These are phyloP conservation scores for Triticum aestivum DNA, from an alignment of 176 grass and related monocot species.

Conservation along the genomic window DNA sequence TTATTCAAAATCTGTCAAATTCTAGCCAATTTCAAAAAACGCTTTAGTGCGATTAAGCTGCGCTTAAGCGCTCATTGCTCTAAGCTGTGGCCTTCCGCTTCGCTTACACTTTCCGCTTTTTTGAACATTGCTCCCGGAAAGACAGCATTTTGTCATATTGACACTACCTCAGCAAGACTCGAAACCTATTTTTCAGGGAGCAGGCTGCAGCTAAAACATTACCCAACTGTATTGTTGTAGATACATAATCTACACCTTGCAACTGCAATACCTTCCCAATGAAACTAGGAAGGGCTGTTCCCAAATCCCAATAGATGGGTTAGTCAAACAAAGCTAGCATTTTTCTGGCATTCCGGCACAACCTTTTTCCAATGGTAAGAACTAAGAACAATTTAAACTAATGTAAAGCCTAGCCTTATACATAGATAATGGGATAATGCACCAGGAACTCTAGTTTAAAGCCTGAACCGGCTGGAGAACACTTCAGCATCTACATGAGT, in stretches of 20 bases:
- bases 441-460: not conserved
- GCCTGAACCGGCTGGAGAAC: not conserved
- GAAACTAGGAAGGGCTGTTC: not conserved
- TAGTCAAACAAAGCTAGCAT: conserved; percentile 1
- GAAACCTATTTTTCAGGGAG: not conserved
- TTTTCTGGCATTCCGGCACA: not conserved
- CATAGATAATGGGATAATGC: not conserved
- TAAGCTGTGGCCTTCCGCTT: too few relatives aligned
- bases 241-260: conserved; percentile 1
- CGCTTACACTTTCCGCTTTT: too few relatives aligned
- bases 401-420: not conserved
- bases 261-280: not conserved
- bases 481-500: not conserved
- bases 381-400: not conserved
- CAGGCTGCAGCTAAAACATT: not conserved
- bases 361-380: not conserved
- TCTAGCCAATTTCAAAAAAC: too few relatives aligned
- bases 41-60: too few relatives aligned
- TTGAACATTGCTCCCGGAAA: not conserved
- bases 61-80: too few relatives aligned
- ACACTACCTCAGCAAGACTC: not conserved
- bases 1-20: too few relatives aligned
- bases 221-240: not conserved
- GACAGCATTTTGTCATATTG: not conserved
- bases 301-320: not conserved